Base-by-base conservation (phyloP, 2,329 filamentous ascomycete genomes). In the Fusarium tanahbumbuense region DNA sequence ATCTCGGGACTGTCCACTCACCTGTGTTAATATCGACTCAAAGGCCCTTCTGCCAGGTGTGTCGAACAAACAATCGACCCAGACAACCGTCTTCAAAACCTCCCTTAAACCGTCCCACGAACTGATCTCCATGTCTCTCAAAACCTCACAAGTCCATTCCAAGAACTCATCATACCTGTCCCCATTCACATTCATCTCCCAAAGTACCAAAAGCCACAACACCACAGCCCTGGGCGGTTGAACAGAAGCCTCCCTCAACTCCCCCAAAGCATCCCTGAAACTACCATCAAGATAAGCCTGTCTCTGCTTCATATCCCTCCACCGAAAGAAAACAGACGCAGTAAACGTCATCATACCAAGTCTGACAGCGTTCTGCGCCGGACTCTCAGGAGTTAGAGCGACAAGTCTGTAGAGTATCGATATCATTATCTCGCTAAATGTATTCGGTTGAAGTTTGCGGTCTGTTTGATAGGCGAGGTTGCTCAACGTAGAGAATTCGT, bases 391-490 rank as follows among this genome's bases (percentile, higher is more conserved):
- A 10, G 60, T 53, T 1, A 72, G 11, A 4, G 68, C 53, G n/a
- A 73, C 46, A 3, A 73, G 34, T n/a, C 71, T 41, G 41, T 72
- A 72, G 3, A 70, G 27, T 10, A 58, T 27, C 0, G 59, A 74
- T 18, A 69, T 50, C 72, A 65, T 71, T 22, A 50, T 68, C 37
- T 75, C 68, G 30, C 68, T 75, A 1, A 75, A 71, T 1, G 64
- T 64, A 3, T 68, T 72, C 4, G 67, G 66, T 2, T 61, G 56
- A 2, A 74, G 54, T 25, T 65, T 74, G 4, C 64, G 37, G 5
- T 28, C 32, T 18, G 68, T 72, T 37, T 74, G 70, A 15, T 47
- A 23, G 9, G 72, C 72, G 13, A 74, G 61, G 37, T 71, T 74
- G 28, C 71, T 56, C 4, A 73, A 52, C 2, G n/a, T 52, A 11